Conservation (phyloP, 441 rosid genomes). For the Capsella rubella region DNA sequence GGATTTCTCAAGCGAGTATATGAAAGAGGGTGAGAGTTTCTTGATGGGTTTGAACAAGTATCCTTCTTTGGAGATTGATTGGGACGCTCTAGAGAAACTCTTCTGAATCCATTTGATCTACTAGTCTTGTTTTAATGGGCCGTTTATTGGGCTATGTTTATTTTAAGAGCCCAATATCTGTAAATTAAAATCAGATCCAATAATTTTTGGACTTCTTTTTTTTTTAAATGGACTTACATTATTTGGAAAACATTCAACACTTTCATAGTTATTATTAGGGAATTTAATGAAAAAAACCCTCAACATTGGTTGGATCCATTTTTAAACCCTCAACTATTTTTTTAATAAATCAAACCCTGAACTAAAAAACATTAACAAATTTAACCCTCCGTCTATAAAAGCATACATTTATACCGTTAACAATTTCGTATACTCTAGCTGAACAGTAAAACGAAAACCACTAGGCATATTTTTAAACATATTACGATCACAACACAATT, state of each 20-base stretch:
- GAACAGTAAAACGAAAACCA: too few species aligned
- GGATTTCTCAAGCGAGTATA: slow-evolving; percentile 51
- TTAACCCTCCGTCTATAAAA: too few species aligned
- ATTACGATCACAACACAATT: too few species aligned
- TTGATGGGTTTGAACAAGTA: slow-evolving; percentile 58
- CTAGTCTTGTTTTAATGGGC: slow-evolving; percentile 19
- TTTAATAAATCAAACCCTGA: too few species aligned
- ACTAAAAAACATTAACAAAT: too few species aligned
- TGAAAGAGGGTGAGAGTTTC: slow-evolving; percentile 53
- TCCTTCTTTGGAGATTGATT: slow-evolving; percentile 88
- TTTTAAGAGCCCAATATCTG: background rate
- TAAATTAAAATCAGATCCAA: background rate
- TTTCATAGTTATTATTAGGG: background rate
- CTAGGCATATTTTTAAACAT: too few species aligned
- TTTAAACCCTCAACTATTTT: too few species aligned
- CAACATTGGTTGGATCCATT: too few species aligned
- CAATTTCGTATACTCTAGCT: too few species aligned
- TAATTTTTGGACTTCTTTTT: background rate
- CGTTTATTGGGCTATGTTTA: background rate
- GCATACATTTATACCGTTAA: too few species aligned
- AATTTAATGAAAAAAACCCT: too few species aligned
- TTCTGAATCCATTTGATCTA: slow-evolving; percentile 45
- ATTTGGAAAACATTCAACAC: background rate
- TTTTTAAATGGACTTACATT: background rate
- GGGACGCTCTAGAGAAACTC: slow-evolving; percentile 69